Evolutionary conservation across 2,329 filamentous ascomycete genomes (phyloP), one percentile per base, ranked within the genome.

Genomic region (Colletotrichum abscissum): DNA sequence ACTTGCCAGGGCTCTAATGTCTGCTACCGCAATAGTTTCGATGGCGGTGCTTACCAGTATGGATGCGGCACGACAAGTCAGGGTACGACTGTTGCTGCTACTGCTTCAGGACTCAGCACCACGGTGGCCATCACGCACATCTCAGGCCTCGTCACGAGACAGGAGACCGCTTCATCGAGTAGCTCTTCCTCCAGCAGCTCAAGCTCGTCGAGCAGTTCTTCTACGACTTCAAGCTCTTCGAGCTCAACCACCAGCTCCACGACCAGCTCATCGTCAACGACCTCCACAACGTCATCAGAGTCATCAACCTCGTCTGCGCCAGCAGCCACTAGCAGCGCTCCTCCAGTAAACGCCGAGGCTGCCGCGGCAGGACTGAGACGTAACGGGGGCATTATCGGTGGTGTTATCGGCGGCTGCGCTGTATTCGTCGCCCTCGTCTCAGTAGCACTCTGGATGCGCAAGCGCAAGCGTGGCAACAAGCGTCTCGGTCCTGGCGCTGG

Each of bases 11-110:
- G 85, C 5, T 80, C 81, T 62, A 77, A 87, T 58, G 84, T 89
- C 19, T 91, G 89, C 77, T 91, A 89, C 80, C 84, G 80, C 75
- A 91, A 91, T 76, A 77, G 81, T 9, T 91, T 87, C 73, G 86
- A 86, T 0, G 89, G 88, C 14, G 89, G 88, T 2, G 89, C 83
- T 76, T 88, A 81, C 63, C 89, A 91, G 79, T 91, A 84, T 65
- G 89, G 89, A 1, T 91, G 89, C 75, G 89, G 88, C 22, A 83
- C 85, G 8, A 86, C 87, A 33, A 79, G 81, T 33, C 75, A 88
- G 72, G 88, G 84, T 2, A 87, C 86, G 1, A 86, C 82, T 1
- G 89, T 91, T 11, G 80, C 82, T 28, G 82, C 83, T 30, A 84
- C 84, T 2, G 87, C 86, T 6, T 81, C 83, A 5, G 88, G 88